Evolutionary conservation across 768 basidiomycete species (phyloP), one percentile per base, ranked within the genome.

Genomic region (Cubamyces sp.): DNA sequence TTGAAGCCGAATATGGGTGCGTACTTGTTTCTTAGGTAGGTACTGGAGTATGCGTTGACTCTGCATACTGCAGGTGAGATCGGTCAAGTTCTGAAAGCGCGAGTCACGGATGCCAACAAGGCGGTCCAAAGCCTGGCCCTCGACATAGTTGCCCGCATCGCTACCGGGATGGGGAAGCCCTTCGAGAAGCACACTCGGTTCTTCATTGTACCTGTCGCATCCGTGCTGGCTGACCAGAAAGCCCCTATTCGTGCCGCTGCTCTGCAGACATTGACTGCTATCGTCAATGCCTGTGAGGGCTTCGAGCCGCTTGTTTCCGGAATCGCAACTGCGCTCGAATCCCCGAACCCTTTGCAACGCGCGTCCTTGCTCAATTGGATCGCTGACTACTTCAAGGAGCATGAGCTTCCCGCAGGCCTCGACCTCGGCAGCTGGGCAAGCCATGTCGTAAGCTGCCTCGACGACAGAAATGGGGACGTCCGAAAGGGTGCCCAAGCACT

Each of bases 151-250:
- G 83, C 88, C 39, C 90, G 93, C 34, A 87, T 98, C 65, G 94
- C 97, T 7, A 85, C 82, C 2, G 96, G 94, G 2, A 98, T 99
- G 94, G 95, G 94, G 43, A 94, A 90, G 71, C 85, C 92, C 2
- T 98, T 99, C 70, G 96, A 98, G 69, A 96, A 92, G 74, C 84
- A 96, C 69, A 81, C 84, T 2, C 87, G 90, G 34, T 79, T 93
- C 58, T 90, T 95, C 68, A 84, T 85, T 9, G 74, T 85, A 0
- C 87, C 95, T 0, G 81, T 98, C 21, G 87, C 88, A 4, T 87
- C 88, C 6, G 94, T 94, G 11, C 83, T 98, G 11, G 84, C 96
- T 5, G 97, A 99, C 72, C 94, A 96, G 73, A 98, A 98, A 74
- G 87, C 91, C 8, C 87, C 87, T 19, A 89, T 93, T 49, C 88